A percentile compares a stretch with the other conserved stretches of the same genome.
phyloP scores from a whole-genome alignment of 441 rosid species.

The Arabidopsis lyrata region DNA sequence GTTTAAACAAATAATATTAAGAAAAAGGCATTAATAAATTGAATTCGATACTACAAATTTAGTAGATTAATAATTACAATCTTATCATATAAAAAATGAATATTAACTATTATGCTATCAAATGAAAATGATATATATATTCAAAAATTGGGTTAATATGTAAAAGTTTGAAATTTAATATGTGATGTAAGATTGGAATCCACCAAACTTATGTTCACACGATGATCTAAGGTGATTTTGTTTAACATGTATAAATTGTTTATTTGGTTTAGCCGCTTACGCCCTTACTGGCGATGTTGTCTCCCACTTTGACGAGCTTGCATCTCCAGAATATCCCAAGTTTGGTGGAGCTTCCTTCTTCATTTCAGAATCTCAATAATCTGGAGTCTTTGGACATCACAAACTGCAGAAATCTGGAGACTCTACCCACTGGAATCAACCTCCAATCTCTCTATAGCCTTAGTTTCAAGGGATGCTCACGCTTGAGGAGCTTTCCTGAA shows the following conservation, averaged over 20 bases:
- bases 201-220: too few species aligned
- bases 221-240: background rate
- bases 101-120: too few species aligned
- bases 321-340: background rate
- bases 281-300: background rate
- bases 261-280: background rate
- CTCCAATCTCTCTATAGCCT: background rate
- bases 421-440: background rate
- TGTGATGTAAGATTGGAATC: too few species aligned
- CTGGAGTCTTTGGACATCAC: background rate
- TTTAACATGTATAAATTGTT: background rate
- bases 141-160: too few species aligned
- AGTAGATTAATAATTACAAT: too few species aligned
- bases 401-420: background rate
- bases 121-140: too few species aligned
- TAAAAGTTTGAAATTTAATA: too few species aligned
- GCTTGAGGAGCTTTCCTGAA: conserved; percentile 15
- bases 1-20: too few species aligned
- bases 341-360: background rate
- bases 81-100: too few species aligned
- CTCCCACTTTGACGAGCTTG: background rate
- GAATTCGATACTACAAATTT: too few species aligned
- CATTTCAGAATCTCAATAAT: background rate
- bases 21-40: too few species aligned
- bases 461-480: conserved; percentile 25